Conservation (phyloP, 148 eudicot species). For the Heliosperma pusillum region DNA sequence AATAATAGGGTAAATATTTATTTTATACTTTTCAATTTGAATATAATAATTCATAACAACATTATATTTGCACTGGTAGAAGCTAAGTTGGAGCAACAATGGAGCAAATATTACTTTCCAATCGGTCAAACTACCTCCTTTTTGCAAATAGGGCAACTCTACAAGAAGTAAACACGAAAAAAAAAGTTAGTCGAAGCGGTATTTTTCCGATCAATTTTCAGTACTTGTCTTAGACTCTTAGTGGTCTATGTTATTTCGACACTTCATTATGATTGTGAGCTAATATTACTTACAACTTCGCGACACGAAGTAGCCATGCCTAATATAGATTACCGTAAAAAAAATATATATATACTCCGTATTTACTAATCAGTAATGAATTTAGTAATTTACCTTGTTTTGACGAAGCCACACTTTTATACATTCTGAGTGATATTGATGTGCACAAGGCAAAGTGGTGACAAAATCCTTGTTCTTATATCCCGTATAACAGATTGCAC, state of each 20-base stretch:
- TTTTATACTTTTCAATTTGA: no score
- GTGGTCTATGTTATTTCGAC: no score
- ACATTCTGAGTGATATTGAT: slow-evolving; percentile 70
- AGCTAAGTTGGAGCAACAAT: slow-evolving; percentile 1
- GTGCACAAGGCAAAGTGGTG: slow-evolving; percentile 64
- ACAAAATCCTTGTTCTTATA: slow-evolving; percentile 45
- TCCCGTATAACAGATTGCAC: slow-evolving; percentile 57
- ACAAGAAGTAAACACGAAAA: neutral
- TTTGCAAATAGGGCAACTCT: slow-evolving; percentile 62
- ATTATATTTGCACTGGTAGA: no score
- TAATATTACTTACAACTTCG: no score
- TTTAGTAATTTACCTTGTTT: slow-evolving; percentile 56
- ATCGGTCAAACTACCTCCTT: slow-evolving; percentile 34
- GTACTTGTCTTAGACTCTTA: no score
- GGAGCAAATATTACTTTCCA: neutral
- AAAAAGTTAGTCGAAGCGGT: no score
- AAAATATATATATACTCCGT: no score
- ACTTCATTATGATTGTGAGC: no score
- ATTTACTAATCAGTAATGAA: no score
- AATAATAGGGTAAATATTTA: no score
- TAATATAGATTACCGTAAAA: neutral
- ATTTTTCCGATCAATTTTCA: no score
- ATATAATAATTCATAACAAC: no score
- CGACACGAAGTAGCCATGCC: neutral
- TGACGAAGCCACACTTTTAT: slow-evolving; percentile 54